phyloP scores from a whole-genome alignment of 2,329 filamentous ascomycete species.

The Purpureocillium lavendulum region DNA sequence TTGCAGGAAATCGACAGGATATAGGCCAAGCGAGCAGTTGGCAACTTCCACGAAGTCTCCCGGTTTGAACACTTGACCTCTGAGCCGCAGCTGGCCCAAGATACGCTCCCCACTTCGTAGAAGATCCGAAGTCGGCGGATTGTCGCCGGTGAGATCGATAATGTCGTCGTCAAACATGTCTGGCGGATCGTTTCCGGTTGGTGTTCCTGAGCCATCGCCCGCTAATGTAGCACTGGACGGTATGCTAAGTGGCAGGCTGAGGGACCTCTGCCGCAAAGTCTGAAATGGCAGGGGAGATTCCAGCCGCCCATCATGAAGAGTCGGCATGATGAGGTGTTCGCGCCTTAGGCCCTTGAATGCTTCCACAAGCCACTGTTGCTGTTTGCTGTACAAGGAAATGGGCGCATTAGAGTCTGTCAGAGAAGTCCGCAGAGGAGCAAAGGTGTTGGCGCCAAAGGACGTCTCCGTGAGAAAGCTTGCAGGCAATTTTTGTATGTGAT shows the following conservation, averaged over 20 bases:
- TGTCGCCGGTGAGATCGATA: conserved; percentile 25
- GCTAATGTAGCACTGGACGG: background rate
- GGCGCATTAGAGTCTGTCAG: too few relatives aligned
- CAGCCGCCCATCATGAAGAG: too few relatives aligned
- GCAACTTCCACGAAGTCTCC: conserved; percentile 21
- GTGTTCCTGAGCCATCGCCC: background rate
- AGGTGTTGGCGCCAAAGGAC: too few relatives aligned
- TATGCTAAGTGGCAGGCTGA: background rate
- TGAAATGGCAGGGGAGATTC: too few relatives aligned
- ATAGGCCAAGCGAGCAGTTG: conserved; percentile 11
- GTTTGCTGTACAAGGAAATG: too few relatives aligned
- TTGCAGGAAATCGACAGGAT: conserved; percentile 26
- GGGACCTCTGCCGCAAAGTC: too few relatives aligned
- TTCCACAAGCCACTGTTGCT: too few relatives aligned
- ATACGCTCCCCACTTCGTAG: conserved; percentile 14
- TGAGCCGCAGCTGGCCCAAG: conserved; percentile 9
- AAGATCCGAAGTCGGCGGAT: conserved; percentile 5
- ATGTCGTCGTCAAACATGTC: conserved; percentile 13
- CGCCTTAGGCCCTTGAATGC: too few relatives aligned
- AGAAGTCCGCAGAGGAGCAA: too few relatives aligned
- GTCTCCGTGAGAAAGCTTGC: too few relatives aligned
- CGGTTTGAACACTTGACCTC: conserved; percentile 8
- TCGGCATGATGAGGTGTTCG: too few relatives aligned
- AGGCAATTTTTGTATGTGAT: too few relatives aligned
- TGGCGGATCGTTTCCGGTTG: background rate